Percentiles rank a stretch among this genome's conserved stretches.
phyloP scores from a whole-genome alignment of 495 filamentous ascomycete genomes.

The Penicillium macrosclerotiorum region DNA sequence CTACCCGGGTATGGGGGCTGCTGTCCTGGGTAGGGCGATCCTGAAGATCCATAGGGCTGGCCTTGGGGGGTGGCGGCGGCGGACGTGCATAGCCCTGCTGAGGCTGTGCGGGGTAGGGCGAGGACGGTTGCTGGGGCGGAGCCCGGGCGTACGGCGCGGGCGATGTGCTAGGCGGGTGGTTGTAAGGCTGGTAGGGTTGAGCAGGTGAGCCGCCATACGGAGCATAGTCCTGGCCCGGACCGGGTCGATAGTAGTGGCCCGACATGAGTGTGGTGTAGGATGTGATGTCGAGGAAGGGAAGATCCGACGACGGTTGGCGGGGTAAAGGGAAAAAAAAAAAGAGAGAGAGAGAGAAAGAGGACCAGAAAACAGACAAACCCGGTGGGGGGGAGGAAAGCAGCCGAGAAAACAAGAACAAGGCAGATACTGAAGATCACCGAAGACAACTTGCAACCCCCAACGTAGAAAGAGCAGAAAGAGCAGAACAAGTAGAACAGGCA shows the following conservation, averaged over 20 bases:
- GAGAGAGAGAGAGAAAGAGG: slow-evolving; percentile 4
- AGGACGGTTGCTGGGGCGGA: slow-evolving; percentile 23
- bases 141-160: slow-evolving; percentile 32
- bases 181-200: slow-evolving; percentile 38
- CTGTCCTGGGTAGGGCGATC: slow-evolving; percentile 32
- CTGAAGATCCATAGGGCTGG: slow-evolving; percentile 36
- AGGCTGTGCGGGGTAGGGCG: slow-evolving; percentile 27
- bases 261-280: slow-evolving; percentile 35
- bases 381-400: slow-evolving; percentile 7
- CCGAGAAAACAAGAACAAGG: slow-evolving; percentile 11
- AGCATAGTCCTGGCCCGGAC: slow-evolving; percentile 38
- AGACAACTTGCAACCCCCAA: no score
- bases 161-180: slow-evolving; percentile 26
- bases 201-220: slow-evolving; percentile 39
- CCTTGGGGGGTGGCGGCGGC: slow-evolving; percentile 30
- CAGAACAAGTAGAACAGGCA: slow-evolving; percentile 3
- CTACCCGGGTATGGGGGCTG: slow-evolving; percentile 17
- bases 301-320: no score
- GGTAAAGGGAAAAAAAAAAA: slow-evolving; percentile 12
- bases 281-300: no score
- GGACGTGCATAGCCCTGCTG: slow-evolving; percentile 34
- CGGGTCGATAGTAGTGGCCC: slow-evolving; percentile 35
- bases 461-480: background rate
- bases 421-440: no score
- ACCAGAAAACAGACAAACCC: background rate